Conservation (phyloP, 2,329 filamentous ascomycete genomes). For the Hirsutella rhossiliensis region DNA sequence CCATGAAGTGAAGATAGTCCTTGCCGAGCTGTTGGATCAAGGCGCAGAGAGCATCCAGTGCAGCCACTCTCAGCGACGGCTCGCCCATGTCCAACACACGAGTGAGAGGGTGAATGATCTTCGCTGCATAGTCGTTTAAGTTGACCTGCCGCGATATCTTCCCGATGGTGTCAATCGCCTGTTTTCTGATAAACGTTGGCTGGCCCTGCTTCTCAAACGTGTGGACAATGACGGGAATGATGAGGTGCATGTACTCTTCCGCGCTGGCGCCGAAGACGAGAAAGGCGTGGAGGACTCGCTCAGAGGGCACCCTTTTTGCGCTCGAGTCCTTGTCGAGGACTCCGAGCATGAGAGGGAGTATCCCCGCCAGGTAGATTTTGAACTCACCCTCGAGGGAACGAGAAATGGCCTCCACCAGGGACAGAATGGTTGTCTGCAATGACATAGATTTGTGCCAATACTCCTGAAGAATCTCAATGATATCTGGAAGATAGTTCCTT, state of each 20-base stretch:
- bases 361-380: constrained; percentile 82
- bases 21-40: constrained; percentile 92
- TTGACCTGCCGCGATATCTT: constrained; percentile 94
- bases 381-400: constrained; percentile 94
- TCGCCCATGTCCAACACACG: constrained; percentile 69
- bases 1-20: constrained; percentile 89
- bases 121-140: constrained; percentile 89
- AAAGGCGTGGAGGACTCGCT: constrained; percentile 88
- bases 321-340: constrained; percentile 80
- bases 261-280: constrained; percentile 90
- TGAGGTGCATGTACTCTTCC: constrained; percentile 98
- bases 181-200: constrained; percentile 66
- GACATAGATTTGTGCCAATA: constrained; percentile 77
- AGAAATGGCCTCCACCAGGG: constrained; percentile 86
- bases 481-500: constrained; percentile 74
- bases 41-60: constrained; percentile 87
- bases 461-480: constrained; percentile 75
- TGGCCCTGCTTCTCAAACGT: constrained; percentile 86
- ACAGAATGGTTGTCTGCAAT: constrained; percentile 82
- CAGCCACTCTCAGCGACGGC: constrained; percentile 61
- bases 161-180: constrained; percentile 87
- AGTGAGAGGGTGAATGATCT: constrained; percentile 89
- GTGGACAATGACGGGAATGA: constrained; percentile 87
- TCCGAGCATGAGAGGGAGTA: constrained; percentile 88
- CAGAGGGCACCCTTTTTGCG: constrained; percentile 65